These are phyloP conservation scores for Boletus rubescentipes DNA, from an alignment of 768 basidiomycete species.

Conservation along the genomic window DNA sequence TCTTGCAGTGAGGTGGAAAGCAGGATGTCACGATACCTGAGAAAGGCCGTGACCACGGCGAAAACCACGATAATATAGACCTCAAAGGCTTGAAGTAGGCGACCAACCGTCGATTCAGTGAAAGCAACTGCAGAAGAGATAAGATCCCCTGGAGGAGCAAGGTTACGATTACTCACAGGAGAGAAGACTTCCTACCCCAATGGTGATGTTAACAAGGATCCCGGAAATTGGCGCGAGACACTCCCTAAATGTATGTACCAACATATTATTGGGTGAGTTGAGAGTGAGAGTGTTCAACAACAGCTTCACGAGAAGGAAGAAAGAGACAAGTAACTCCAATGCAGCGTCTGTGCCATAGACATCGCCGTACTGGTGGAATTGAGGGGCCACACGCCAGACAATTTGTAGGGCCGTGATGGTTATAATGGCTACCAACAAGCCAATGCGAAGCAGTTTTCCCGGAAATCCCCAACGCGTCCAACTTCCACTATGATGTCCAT, in stretches of 20 bases:
- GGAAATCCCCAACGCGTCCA: slow-evolving; percentile 65
- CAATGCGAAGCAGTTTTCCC: slow-evolving; percentile 54
- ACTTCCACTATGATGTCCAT: slow-evolving; percentile 50
- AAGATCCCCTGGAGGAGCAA: slow-evolving; percentile 6
- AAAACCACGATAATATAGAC: slow-evolving; percentile 62
- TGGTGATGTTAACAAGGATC: slow-evolving; percentile 48
- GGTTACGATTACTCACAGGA: slow-evolving; percentile 46
- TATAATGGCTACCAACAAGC: slow-evolving; percentile 44
- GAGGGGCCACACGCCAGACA: slow-evolving; percentile 53
- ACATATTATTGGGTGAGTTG: slow-evolving; percentile 36
- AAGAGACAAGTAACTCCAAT: slow-evolving; percentile 57
- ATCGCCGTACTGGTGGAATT: slow-evolving; percentile 38
- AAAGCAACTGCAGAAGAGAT: slow-evolving; percentile 50
- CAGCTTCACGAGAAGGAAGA: slow-evolving; percentile 61
- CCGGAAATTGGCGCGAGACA: slow-evolving; percentile 53
- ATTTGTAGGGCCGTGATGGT: slow-evolving; percentile 57
- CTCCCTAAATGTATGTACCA: slow-evolving; percentile 43
- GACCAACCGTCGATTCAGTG: slow-evolving; percentile 68
- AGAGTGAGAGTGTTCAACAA: slow-evolving; percentile 51
- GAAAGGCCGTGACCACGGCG: slow-evolving; percentile 48
- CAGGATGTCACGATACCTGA: slow-evolving; percentile 17
- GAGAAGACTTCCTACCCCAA: slow-evolving; percentile 57
- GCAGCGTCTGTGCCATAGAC: slow-evolving; percentile 59
- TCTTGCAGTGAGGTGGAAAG: background rate
- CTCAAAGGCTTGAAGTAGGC: slow-evolving; percentile 62